Percentiles rank a stretch among this genome's conserved stretches.
phyloP scores from a whole-genome alignment of 2,329 filamentous ascomycete genomes.

The Trichoderma sp. region DNA sequence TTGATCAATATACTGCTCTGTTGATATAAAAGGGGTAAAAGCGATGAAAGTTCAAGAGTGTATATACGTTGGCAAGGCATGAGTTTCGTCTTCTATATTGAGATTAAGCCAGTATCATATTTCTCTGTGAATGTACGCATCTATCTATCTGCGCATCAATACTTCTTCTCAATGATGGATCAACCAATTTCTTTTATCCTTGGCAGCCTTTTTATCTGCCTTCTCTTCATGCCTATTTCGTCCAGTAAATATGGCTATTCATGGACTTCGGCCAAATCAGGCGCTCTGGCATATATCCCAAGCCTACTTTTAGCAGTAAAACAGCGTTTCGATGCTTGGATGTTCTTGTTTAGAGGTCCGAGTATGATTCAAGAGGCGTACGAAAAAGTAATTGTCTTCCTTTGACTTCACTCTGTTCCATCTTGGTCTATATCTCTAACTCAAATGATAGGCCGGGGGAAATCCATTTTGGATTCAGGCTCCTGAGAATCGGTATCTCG shows the following conservation, averaged over 20 bases:
- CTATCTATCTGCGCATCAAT: background rate
- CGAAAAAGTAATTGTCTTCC: background rate
- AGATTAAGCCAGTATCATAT: background rate
- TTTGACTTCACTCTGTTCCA: background rate
- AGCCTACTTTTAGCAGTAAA: background rate
- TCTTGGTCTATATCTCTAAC: background rate
- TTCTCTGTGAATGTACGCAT: background rate
- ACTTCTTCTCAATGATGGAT: background rate
- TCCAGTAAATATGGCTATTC: background rate
- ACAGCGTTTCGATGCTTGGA: background rate
- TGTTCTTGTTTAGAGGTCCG: background rate
- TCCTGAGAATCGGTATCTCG: constrained; percentile 11
- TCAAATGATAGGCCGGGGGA: background rate
- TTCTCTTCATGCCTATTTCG: background rate
- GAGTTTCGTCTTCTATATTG: background rate
- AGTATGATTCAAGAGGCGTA: constrained; percentile 10
- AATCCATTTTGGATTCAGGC: constrained; percentile 11
- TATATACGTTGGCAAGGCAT: background rate
- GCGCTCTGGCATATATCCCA: background rate
- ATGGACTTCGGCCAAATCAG: background rate
- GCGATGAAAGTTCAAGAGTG: background rate
- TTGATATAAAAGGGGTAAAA: background rate
- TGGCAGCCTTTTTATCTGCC: background rate
- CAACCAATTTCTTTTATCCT: background rate
- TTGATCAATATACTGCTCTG: background rate